Evolutionary conservation across 805 yeast genomes (phyloP).

Genomic region (Cyberlindnera subsufficiens): DNA sequence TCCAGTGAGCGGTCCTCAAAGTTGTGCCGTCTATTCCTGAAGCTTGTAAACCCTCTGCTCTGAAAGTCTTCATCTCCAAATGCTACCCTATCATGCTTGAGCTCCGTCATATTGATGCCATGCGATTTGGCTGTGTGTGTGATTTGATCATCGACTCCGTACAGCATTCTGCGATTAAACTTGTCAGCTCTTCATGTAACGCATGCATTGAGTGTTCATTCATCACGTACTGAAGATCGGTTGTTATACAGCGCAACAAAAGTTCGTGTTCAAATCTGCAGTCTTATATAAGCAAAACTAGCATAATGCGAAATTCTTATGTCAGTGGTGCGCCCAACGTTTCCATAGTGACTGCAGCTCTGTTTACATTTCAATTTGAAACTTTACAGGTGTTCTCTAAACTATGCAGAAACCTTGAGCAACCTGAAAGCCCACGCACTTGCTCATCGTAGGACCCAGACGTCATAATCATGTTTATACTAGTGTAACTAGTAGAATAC

Average conservation of each 20-base stretch:
- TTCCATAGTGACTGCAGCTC: background rate
- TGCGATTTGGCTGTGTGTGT: background rate
- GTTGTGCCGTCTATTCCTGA: background rate
- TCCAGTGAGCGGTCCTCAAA: background rate
- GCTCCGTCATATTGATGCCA: background rate
- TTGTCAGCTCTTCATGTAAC: background rate
- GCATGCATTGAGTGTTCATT: no score
- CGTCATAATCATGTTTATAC: no score
- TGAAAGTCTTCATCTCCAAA: background rate
- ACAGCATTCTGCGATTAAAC: background rate
- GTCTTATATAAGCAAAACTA: no score
- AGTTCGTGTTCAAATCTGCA: no score
- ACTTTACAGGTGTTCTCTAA: background rate
- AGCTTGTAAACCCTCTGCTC: background rate
- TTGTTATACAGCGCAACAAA: no score
- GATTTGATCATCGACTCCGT: background rate
- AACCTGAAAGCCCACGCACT: no score
- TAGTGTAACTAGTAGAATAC: no score
- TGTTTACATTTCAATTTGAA: slow-evolving; percentile 10
- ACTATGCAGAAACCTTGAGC: background rate
- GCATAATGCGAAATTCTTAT: no score
- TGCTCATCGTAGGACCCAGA: no score
- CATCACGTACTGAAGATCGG: no score
- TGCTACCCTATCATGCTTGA: slow-evolving; percentile 3
- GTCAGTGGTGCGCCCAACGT: no score